Base-by-base conservation (phyloP, 345 rosid genomes). In the Rhizophora mangle region DNA sequence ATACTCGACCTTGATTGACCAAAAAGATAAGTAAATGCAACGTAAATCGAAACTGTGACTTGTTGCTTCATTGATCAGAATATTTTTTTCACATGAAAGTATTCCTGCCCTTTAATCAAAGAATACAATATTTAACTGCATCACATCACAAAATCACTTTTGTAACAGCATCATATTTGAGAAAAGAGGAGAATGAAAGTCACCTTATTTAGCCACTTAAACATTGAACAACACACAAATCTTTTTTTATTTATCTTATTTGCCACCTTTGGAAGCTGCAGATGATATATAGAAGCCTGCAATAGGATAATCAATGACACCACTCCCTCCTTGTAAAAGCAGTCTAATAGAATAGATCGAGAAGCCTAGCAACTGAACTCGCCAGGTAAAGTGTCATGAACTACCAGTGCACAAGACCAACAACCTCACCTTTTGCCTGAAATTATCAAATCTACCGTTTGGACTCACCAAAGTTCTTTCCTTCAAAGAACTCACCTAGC, bases 401-500 rank as follows among this genome's bases (percentile, higher is more conserved):
- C 15, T 20, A 8, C 0, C 9, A 9, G 6, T 31, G 65, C 52
- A 63, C 53, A 39, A 39, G 52, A 26, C 27, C n/a, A 11, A 63
- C 5, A n/a, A 11, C 18, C 31, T 56, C 6, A 51, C 15, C 58
- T 39, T 51, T 29, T 26, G 32, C 13, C 16, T 2, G 39, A 29
- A 2, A 29, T 31, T 31, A 29, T 30, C 56, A 21, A 11, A 60
- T 66, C 82, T 84, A 90, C 32, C 98, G 84, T 76, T 81, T 86
- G 8, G 87, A 85, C 68, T 95, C 99, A 68, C 74, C 88, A 74
- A 77, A 68, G 43, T 82, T 86, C 84, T 86, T 92, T 64, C 96
- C 97, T 75, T 95, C 99, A 30, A 95, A 95, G 76, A 95, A 92
- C 71, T 95, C 98, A 15, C 94, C 89, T 81, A 95, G 65, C 93